phyloP scores from a whole-genome alignment of 2,329 filamentous ascomycete genomes.

The Trichophaea hybrida region DNA sequence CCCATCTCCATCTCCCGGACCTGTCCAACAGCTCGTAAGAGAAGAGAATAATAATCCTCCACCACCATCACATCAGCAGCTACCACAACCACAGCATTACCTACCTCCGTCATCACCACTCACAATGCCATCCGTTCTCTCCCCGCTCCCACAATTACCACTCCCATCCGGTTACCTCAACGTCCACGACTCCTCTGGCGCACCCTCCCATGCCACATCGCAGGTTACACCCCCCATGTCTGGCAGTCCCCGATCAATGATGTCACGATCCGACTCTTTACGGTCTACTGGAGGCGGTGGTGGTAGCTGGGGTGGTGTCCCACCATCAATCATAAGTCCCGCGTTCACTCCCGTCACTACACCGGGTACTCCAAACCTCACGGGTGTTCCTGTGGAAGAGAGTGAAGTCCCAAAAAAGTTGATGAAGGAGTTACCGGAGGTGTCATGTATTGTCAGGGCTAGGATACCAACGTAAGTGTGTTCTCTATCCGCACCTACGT shows the following conservation, averaged over 20 bases:
- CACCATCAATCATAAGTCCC: constrained; percentile 65
- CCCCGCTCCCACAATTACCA: background rate
- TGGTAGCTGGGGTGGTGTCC: background rate
- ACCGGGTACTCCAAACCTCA: constrained; percentile 43
- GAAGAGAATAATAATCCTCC: no score
- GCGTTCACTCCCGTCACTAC: constrained; percentile 63
- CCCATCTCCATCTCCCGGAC: background rate
- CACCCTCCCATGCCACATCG: background rate
- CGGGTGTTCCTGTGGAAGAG: constrained; percentile 7
- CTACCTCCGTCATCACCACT: background rate
- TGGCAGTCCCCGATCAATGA: background rate
- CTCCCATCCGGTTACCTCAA: background rate
- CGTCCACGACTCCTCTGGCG: background rate
- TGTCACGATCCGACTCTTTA: background rate
- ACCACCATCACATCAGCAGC: background rate
- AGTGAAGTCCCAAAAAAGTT: constrained; percentile 27
- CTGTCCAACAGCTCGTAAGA: background rate
- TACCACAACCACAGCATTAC: background rate
- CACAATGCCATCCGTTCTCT: background rate
- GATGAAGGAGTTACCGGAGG: constrained; percentile 48
- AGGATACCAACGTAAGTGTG: constrained; percentile 60
- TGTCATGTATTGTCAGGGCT: constrained; percentile 88
- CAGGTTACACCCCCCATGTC: background rate
- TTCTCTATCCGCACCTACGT: background rate
- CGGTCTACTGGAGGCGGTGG: background rate